Conservation (phyloP, 1,284 basidiomycete genomes). For the Ganoderma meredithae region DNA sequence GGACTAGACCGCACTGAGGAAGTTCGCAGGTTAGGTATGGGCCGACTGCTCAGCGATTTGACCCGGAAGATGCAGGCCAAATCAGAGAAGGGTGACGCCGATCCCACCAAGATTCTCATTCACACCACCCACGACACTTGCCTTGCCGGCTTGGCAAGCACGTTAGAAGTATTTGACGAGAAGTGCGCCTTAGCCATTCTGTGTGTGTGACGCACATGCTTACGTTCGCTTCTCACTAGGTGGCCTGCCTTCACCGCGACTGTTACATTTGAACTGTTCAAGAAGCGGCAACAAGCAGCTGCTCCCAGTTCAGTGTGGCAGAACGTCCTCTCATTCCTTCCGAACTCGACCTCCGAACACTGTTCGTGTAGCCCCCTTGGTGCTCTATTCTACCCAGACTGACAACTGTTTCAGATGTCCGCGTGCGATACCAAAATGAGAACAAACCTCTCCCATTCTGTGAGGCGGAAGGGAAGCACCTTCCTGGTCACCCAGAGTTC, state of each 20-base stretch:
- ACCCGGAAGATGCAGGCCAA: conserved; percentile 67
- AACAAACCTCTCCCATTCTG: conserved; percentile 74
- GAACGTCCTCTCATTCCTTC: conserved; percentile 38
- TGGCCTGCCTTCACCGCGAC: conserved; percentile 81
- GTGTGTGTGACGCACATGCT: not conserved
- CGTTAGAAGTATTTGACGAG: conserved; percentile 81
- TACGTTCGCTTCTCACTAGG: conserved; percentile 43
- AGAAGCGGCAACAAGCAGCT: conserved; percentile 34
- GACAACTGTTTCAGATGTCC: conserved; percentile 56
- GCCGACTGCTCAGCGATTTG: conserved; percentile 72
- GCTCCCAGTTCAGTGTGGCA: conserved; percentile 41
- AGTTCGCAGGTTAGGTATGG: conserved; percentile 81
- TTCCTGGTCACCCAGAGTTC: conserved; percentile 77
- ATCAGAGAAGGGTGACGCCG: conserved; percentile 49
- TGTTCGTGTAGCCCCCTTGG: conserved; percentile 45
- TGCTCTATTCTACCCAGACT: not conserved
- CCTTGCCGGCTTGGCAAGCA: conserved; percentile 70
- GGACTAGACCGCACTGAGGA: conserved; percentile 73
- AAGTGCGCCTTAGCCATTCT: conserved; percentile 46
- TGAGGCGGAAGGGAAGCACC: conserved; percentile 70
- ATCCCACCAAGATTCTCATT: conserved; percentile 68
- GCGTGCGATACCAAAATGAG: conserved; percentile 81
- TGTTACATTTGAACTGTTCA: conserved; percentile 79
- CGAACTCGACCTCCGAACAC: conserved; percentile 42
- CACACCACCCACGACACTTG: conserved; percentile 82